Evolutionary conservation across 129 eudicot genomes (phyloP).

Genomic region (Arctium lappa): DNA sequence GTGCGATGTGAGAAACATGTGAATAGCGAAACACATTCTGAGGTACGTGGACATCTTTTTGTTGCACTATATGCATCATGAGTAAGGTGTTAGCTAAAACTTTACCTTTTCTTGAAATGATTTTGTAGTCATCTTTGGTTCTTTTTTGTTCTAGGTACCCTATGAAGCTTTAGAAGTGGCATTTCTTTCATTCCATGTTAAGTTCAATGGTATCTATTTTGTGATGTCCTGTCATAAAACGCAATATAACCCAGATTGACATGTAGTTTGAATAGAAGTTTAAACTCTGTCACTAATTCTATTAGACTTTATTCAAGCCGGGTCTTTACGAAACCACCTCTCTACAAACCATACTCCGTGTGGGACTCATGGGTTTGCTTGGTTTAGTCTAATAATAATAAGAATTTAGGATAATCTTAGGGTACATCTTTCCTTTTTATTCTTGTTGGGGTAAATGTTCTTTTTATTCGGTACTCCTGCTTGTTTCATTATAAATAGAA

Average conservation of each 20-base stretch:
- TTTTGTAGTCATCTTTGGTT: background rate
- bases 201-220: background rate
- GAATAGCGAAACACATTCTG: conserved; percentile 64
- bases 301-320: background rate
- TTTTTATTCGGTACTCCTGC: too few species aligned
- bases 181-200: background rate
- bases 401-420: too few species aligned
- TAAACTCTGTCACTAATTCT: background rate
- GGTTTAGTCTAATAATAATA: too few species aligned
- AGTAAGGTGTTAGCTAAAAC: background rate
- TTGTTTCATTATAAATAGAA: too few species aligned
- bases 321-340: background rate
- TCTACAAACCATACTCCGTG: too few species aligned
- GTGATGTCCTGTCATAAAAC: background rate
- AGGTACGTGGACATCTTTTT: conserved; percentile 44
- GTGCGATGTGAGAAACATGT: conserved; percentile 94
- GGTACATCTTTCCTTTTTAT: too few species aligned
- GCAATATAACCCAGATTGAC: background rate
- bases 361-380: too few species aligned
- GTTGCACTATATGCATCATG: background rate
- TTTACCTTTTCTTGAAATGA: background rate
- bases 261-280: background rate
- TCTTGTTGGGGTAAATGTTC: too few species aligned
- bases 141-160: background rate
- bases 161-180: background rate